phyloP scores from a whole-genome alignment of 1,284 basidiomycete genomes.

The Earliella scabrosa region DNA sequence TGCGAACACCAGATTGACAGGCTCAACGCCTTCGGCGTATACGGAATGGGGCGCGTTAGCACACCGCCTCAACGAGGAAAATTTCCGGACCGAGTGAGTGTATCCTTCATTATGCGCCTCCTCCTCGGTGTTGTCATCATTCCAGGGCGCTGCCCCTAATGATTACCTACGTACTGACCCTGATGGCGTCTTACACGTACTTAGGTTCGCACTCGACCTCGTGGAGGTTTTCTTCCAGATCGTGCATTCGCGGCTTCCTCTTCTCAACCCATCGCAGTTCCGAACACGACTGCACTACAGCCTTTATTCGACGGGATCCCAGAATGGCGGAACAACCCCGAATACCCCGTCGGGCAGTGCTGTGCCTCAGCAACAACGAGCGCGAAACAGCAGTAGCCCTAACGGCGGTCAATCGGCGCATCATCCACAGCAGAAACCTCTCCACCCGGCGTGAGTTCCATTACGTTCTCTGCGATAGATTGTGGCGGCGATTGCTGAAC shows the following conservation, averaged over 20 bases:
- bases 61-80: conserved; percentile 66
- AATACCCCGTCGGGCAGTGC: conserved; percentile 15
- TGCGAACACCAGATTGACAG: conserved; percentile 11
- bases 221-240: conserved; percentile 91
- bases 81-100: conserved; percentile 80
- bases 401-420: conserved; percentile 18
- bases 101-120: conserved; percentile 7
- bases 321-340: conserved; percentile 19
- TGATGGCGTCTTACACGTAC: conserved; percentile 26
- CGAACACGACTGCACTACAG: conserved; percentile 68
- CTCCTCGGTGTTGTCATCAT: not conserved
- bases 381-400: conserved; percentile 23
- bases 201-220: conserved; percentile 87
- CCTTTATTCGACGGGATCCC: conserved; percentile 34
- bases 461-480: not conserved
- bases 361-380: conserved; percentile 17
- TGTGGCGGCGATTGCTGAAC: not conserved
- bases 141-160: not conserved
- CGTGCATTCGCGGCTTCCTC: conserved; percentile 81
- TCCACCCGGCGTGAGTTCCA: conserved; percentile 30
- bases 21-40: conserved; percentile 26
- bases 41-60: conserved; percentile 72
- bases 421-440: conserved; percentile 18
- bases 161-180: conserved; percentile 8
- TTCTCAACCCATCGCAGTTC: conserved; percentile 80